Evolutionary conservation across 176 grass and related monocot species (phyloP).

Genomic region (Avena eriantha): DNA sequence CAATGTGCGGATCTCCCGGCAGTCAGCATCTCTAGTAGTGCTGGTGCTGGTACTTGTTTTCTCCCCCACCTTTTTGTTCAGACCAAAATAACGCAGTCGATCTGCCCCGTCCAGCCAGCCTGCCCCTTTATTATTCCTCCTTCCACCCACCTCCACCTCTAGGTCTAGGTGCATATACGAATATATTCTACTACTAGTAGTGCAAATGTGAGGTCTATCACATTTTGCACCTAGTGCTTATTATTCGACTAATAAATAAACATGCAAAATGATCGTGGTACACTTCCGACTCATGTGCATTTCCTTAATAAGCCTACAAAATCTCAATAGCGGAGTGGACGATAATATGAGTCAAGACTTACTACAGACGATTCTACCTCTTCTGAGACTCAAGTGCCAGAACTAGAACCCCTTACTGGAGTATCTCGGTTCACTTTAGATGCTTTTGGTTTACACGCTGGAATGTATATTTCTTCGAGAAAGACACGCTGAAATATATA

Average conservation of each 20-base stretch:
- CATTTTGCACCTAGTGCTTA: too few species aligned
- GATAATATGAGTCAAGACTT: neutral
- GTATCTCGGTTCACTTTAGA: neutral
- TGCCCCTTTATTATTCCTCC: neutral
- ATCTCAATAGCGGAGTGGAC: too few species aligned
- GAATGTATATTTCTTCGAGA: too few species aligned
- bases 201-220: too few species aligned
- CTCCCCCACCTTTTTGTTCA: slow-evolving; percentile 35
- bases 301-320: neutral
- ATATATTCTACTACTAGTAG: neutral
- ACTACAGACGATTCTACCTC: neutral
- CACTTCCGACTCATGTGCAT: neutral
- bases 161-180: neutral
- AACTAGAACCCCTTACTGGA: neutral
- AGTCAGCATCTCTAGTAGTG: neutral
- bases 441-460: neutral
- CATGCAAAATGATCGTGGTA: neutral
- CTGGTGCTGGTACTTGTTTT: slow-evolving; percentile 6
- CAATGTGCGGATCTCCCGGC: slow-evolving; percentile 45
- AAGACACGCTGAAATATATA: too few species aligned
- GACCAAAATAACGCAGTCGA: slow-evolving; percentile 34
- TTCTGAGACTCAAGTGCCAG: neutral
- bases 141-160: slow-evolving; percentile 3
- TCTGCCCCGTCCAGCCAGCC: slow-evolving; percentile 49
- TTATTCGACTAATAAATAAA: neutral